Conservation (phyloP, 345 rosid species). For the Gossypium anomalum region DNA sequence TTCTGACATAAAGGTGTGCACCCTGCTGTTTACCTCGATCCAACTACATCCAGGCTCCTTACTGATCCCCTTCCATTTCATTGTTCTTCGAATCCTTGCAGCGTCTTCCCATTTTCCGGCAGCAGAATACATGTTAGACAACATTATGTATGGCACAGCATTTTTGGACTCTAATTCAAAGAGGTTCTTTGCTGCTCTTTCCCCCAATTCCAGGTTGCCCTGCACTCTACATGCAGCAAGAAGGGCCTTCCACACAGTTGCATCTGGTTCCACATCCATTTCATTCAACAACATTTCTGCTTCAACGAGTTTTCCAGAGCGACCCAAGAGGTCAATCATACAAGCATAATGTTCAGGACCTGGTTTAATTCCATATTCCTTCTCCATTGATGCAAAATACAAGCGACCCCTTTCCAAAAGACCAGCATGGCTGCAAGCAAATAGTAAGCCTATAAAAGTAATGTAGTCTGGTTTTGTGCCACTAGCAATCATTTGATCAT, state of each 20-base stretch:
- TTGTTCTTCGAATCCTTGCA: slow-evolving; percentile 56
- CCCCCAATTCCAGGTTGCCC: slow-evolving; percentile 59
- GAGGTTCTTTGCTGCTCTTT: slow-evolving; percentile 72
- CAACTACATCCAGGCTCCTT: slow-evolving; percentile 94
- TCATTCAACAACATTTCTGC: slow-evolving; percentile 52
- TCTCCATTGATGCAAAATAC: slow-evolving; percentile 65
- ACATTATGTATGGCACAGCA: slow-evolving; percentile 67
- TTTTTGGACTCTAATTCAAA: slow-evolving; percentile 65
- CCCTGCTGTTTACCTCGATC: slow-evolving; percentile 55
- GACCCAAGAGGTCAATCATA: slow-evolving; percentile 86
- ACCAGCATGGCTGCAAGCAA: slow-evolving; percentile 92
- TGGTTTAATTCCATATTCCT: slow-evolving; percentile 57
- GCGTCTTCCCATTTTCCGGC: slow-evolving; percentile 72
- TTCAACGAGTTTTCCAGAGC: slow-evolving; percentile 70
- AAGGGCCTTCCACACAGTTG: slow-evolving; percentile 79
- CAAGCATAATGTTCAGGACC: slow-evolving; percentile 86
- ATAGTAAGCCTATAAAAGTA: slow-evolving; percentile 78
- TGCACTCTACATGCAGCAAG: slow-evolving; percentile 75
- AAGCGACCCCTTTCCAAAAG: slow-evolving; percentile 47
- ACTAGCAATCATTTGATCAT: slow-evolving; percentile 54
- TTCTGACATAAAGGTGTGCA: slow-evolving; percentile 70
- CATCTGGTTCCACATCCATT: slow-evolving; percentile 75
- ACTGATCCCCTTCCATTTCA: slow-evolving; percentile 61
- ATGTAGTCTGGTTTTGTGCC: slow-evolving; percentile 69
- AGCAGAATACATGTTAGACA: slow-evolving; percentile 70